Evolutionary conservation across 345 rosid genomes (phyloP).

Genomic region (Arabidopsis suecica): DNA sequence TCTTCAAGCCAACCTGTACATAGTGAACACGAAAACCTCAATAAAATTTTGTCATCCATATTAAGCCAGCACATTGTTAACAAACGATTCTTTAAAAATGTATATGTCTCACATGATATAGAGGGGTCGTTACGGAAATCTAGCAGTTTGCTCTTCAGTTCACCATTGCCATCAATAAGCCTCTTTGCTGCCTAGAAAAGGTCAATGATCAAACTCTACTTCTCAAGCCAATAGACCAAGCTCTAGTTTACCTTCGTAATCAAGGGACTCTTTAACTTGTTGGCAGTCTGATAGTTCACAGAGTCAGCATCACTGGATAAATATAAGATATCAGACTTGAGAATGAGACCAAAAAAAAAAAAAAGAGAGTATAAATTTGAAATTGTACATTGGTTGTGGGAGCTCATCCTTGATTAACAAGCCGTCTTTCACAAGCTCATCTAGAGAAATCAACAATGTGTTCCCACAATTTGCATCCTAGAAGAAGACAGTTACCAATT

Average conservation of each 20-base stretch:
- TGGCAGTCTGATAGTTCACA: conserved; percentile 64
- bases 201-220: conserved; percentile 15
- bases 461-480: conserved; percentile 99
- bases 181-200: conserved; percentile 81
- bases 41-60: conserved; percentile 15
- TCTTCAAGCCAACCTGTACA: conserved; percentile 94
- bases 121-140: conserved; percentile 64
- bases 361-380: background rate
- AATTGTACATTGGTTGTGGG: conserved; percentile 68
- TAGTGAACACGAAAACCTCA: conserved; percentile 9
- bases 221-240: background rate
- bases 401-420: conserved; percentile 72
- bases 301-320: conserved; percentile 60
- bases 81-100: background rate
- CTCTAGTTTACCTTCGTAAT: conserved; percentile 62
- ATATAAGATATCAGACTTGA: conserved; percentile 14
- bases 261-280: conserved; percentile 72
- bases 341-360: background rate
- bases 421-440: conserved; percentile 88
- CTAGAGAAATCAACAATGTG: conserved; percentile 86
- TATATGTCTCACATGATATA: conserved; percentile 63
- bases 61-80: background rate
- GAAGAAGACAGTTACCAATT: background rate
- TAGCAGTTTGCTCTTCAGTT: conserved; percentile 64
- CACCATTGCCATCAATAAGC: conserved; percentile 65